These are phyloP conservation scores for Saccharomyces uvarum DNA, from an alignment of 1,139 yeast species.

Conservation along the genomic window DNA sequence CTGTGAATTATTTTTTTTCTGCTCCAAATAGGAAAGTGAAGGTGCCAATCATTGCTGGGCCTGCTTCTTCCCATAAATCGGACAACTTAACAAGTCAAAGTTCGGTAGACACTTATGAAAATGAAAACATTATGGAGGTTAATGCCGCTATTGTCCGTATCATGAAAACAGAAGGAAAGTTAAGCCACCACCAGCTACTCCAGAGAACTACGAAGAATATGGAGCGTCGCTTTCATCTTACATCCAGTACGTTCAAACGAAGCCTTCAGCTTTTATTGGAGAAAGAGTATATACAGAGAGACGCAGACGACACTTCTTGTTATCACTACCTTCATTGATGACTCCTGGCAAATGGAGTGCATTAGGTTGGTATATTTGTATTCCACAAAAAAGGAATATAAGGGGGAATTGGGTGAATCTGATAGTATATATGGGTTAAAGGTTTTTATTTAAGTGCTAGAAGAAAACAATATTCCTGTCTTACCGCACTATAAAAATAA, in stretches of 20 bases:
- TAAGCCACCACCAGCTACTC: conserved; percentile 58
- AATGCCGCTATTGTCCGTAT: conserved; percentile 87
- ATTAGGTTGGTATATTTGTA: not conserved
- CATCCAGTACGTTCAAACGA: conserved; percentile 59
- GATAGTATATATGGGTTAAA: not conserved
- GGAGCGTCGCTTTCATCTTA: conserved; percentile 59
- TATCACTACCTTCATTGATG: conserved; percentile 47
- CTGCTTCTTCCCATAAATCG: not conserved
- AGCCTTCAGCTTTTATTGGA: conserved; percentile 78
- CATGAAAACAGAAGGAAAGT: conserved; percentile 65
- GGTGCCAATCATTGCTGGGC: conserved; percentile 56
- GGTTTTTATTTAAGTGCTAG: not conserved
- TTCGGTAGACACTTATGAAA: conserved; percentile 25
- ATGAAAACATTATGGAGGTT: conserved; percentile 51
- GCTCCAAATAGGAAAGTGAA: conserved; percentile 68
- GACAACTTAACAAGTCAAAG: not conserved
- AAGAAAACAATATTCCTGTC: not conserved
- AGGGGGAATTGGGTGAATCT: not conserved
- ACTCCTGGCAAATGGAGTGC: not conserved
- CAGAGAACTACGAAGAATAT: conserved; percentile 61
- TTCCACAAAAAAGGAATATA: no score
- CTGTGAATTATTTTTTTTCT: conserved; percentile 62
- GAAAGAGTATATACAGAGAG: conserved; percentile 74
- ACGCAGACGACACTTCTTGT: conserved; percentile 48
- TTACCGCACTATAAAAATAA: not conserved